phyloP scores from a whole-genome alignment of 1,139 yeast species.

The Pichia sp. region DNA sequence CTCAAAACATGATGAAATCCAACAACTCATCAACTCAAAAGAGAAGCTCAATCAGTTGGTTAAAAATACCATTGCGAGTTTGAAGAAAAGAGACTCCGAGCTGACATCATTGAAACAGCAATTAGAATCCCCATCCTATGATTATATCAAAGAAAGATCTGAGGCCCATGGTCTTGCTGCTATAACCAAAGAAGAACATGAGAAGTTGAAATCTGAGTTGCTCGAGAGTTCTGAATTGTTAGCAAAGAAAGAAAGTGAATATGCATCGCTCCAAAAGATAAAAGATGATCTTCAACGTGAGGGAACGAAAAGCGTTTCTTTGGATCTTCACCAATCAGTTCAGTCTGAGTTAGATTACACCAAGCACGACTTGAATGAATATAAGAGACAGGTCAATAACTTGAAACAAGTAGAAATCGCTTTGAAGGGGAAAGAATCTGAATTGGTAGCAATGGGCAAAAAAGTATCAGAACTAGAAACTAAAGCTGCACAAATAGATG shows the following conservation, averaged over 20 bases:
- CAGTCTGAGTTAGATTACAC: constrained; percentile 13
- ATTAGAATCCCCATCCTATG: constrained; percentile 21
- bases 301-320: constrained; percentile 17
- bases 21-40: constrained; percentile 2
- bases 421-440: constrained; percentile 6
- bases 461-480: constrained; percentile 5
- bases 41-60: constrained; percentile 5
- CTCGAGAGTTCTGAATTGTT: constrained; percentile 3
- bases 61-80: constrained; percentile 1
- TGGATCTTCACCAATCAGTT: constrained; percentile 16
- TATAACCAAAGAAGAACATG: constrained; percentile 32
- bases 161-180: constrained; percentile 25
- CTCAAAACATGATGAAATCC: constrained; percentile 13
- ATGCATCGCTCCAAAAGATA: constrained; percentile 11
- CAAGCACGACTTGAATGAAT: constrained; percentile 8
- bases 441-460: neutral
- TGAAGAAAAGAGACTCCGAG: constrained; percentile 10
- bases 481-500: constrained; percentile 13
- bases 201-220: constrained; percentile 14
- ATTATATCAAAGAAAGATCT: constrained; percentile 30
- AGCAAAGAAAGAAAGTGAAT: constrained; percentile 16
- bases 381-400: neutral
- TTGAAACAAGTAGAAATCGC: constrained; percentile 3
- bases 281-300: constrained; percentile 17
- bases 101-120: constrained; percentile 2